Evolutionary conservation across 352 stramenopile species (phyloP).

Genomic region (Pythium aristosporum): DNA sequence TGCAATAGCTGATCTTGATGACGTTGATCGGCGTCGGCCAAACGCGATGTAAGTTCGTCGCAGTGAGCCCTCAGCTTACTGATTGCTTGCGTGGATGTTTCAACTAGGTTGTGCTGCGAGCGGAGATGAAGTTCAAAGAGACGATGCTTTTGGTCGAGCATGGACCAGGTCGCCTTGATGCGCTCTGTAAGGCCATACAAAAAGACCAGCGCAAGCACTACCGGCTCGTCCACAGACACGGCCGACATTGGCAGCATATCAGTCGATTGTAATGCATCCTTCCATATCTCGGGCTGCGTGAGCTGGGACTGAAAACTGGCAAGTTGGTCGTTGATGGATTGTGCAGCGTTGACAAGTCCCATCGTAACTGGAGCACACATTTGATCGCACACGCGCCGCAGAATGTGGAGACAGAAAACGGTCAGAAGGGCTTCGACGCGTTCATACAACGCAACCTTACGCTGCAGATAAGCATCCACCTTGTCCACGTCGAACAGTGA

Average conservation of each 20-base stretch:
- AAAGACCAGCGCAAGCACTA: conserved; percentile 29
- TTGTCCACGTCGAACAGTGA: background rate
- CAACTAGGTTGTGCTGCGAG: conserved; percentile 17
- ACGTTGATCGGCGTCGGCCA: background rate
- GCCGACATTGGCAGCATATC: background rate
- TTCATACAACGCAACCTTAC: conserved; percentile 30
- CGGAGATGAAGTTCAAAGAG: conserved; percentile 32
- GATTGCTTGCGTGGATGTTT: conserved; percentile 19
- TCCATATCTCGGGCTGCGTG: conserved; percentile 30
- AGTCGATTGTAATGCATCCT: conserved; percentile 7
- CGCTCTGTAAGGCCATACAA: conserved; percentile 48
- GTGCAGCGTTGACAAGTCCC: conserved; percentile 27
- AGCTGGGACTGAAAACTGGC: conserved; percentile 41
- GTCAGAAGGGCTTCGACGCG: conserved; percentile 47
- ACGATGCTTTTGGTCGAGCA: conserved; percentile 49
- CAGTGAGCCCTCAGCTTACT: conserved; percentile 7
- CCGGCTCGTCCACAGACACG: conserved; percentile 2
- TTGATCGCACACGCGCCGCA: conserved; percentile 51
- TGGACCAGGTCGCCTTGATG: conserved; percentile 44
- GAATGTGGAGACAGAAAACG: conserved; percentile 55
- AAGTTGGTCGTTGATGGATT: conserved; percentile 44
- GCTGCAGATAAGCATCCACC: conserved; percentile 16
- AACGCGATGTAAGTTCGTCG: conserved; percentile 5
- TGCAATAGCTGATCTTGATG: conserved; percentile 1
- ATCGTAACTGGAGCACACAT: conserved; percentile 33